Evolutionary conservation across 2,329 filamentous ascomycete species (phyloP).

Genomic region (Arthrinium phaeospermum): DNA sequence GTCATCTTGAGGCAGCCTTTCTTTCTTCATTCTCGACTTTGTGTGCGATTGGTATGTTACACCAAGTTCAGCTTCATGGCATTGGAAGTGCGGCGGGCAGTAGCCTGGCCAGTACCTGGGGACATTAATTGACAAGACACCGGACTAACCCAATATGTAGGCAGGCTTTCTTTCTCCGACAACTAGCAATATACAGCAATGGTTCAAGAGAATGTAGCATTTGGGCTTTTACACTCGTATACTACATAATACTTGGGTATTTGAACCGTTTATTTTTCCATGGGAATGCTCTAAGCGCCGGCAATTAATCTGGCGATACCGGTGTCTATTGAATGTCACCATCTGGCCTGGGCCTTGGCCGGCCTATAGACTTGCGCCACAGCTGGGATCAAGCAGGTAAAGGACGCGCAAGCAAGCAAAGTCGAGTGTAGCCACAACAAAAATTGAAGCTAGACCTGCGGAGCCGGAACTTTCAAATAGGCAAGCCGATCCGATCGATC

Average conservation of each 20-base stretch:
- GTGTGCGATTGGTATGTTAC: neutral
- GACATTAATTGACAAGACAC: too few relatives aligned
- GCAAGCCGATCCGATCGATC: conserved; percentile 3
- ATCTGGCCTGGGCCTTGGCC: neutral
- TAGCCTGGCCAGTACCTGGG: neutral
- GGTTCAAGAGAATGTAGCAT: too few relatives aligned
- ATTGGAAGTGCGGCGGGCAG: neutral
- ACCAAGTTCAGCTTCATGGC: neutral
- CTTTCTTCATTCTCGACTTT: neutral
- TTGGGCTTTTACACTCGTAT: too few relatives aligned
- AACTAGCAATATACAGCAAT: too few relatives aligned
- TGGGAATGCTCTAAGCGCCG: too few relatives aligned
- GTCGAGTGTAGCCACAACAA: neutral
- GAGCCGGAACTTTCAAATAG: conserved; percentile 13
- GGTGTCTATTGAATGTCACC: too few relatives aligned
- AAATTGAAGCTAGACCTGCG: conserved; percentile 2
- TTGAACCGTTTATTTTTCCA: too few relatives aligned
- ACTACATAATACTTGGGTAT: too few relatives aligned
- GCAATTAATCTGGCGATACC: too few relatives aligned
- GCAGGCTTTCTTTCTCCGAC: too few relatives aligned
- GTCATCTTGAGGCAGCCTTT: neutral
- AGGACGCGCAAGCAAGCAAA: neutral
- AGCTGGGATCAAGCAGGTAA: conserved; percentile 2
- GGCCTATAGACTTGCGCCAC: conserved; percentile 12
- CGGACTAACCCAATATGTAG: too few relatives aligned